phyloP scores from a whole-genome alignment of 176 grass and related monocot genomes.

The Eleusine coracana region DNA sequence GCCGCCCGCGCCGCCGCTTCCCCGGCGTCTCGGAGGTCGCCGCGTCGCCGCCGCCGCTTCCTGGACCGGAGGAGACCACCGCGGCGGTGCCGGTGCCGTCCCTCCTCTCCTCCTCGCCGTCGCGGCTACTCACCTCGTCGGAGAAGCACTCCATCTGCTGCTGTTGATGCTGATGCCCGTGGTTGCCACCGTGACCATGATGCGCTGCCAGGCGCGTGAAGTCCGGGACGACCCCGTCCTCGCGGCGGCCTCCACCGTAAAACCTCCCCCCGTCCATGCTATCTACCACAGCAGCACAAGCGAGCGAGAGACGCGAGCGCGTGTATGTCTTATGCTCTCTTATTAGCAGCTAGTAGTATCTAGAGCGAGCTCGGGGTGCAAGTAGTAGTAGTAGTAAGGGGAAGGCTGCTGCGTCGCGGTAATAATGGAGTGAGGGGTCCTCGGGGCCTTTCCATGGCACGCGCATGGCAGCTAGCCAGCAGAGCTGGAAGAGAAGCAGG shows the following conservation, averaged over 20 bases:
- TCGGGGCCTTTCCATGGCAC: constrained; percentile 40
- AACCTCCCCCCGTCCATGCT: constrained; percentile 28
- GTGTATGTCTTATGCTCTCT: background rate
- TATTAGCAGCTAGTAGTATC: background rate
- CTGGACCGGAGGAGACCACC: background rate
- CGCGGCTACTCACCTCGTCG: constrained; percentile 55
- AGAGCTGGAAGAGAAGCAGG: background rate
- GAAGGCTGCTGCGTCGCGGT: background rate
- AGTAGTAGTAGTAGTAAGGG: background rate
- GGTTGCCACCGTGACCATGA: background rate
- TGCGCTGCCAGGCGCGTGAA: background rate
- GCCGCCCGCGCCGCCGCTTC: constrained; percentile 68
- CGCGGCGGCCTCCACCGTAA: background rate
- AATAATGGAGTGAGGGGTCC: constrained; percentile 21
- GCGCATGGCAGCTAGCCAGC: background rate
- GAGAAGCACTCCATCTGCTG: constrained; percentile 58
- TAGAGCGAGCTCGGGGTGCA: background rate
- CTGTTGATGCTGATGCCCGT: background rate
- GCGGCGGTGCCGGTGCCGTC: background rate
- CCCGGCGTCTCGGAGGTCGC: constrained; percentile 30
- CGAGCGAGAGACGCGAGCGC: background rate
- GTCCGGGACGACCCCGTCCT: background rate
- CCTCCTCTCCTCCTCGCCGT: constrained; percentile 32
- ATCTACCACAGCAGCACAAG: background rate
- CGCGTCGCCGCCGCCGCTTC: constrained; percentile 28